Evolutionary conservation across 352 stramenopile species (phyloP), one percentile per base, ranked within the genome.

Genomic region (Phytophthora sansomeana): DNA sequence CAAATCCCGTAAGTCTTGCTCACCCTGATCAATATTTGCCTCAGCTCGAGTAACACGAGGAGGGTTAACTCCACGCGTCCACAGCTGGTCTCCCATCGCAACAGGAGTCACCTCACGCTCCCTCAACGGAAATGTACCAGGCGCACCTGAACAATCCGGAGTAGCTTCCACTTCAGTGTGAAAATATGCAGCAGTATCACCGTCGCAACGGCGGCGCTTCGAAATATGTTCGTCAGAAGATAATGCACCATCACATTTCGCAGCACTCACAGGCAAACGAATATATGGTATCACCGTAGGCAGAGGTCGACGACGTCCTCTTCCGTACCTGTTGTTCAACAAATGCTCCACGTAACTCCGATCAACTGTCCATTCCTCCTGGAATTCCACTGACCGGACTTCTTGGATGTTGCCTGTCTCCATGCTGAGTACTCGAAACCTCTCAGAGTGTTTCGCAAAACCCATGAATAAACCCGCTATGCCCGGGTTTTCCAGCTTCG

Each of bases 171-270:
- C 39, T 51, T 60, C 39, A 51, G 39, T 26, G 5, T 43, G 14
- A 49, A 16, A 57, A n/a, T n/a, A n/a, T n/a, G n/a, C n/a, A n/a
- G n/a, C n/a, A n/a, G n/a, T n/a, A n/a, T n/a, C n/a, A n/a, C 57
- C 44, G 36, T 57, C 46, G 36, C 46, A 50, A 64, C 46, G 57
- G 57, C 24, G 35, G 57, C 57, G 57, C 36, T 64, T 63, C 19
- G 10, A 33, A 62, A 17, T 17, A 32, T 43, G 42, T 39, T 51
- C 42, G 14, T 54, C 19, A 36, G 24, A 52, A 36, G 28, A 5
- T 11, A 36, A 1, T 9, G 36, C 7, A 39, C 14, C 5, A 39
- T 42, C 47, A 4, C n/a, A 46, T 39, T 39, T 47, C 0, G 28
- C 39, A 29, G n/a, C 39, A 47, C 1, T 17, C 1, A 55, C 48